Conservation (phyloP, 352 stramenopile species). For the Globisporangium yorkense region DNA sequence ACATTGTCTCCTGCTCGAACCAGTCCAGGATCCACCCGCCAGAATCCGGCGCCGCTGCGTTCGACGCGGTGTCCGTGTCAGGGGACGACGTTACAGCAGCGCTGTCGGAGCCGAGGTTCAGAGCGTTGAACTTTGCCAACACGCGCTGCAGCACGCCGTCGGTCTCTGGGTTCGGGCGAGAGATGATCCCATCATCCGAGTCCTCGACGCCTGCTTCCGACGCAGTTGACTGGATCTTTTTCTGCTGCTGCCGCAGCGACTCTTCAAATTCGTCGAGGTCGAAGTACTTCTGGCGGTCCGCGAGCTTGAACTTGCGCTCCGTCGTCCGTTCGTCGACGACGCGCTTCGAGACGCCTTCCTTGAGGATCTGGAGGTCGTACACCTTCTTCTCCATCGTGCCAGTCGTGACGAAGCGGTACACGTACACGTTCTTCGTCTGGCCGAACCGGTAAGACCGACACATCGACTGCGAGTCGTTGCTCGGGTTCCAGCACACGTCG, state of each 20-base stretch:
- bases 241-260: conserved; percentile 39
- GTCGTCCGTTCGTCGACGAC: conserved; percentile 87
- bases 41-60: neutral
- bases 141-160: conserved; percentile 50
- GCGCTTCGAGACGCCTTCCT: conserved; percentile 84
- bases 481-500: conserved; percentile 91
- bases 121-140: conserved; percentile 29
- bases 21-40: conserved; percentile 65
- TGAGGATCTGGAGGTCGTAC: conserved; percentile 87
- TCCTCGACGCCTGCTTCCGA: neutral
- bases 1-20: conserved; percentile 89
- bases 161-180: conserved; percentile 22
- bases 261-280: conserved; percentile 76
- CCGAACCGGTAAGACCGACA: conserved; percentile 91
- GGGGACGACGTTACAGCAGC: neutral
- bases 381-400: conserved; percentile 94
- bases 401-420: conserved; percentile 90
- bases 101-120: conserved; percentile 8
- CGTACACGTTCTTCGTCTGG: conserved; percentile 88
- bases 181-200: too few relatives aligned
- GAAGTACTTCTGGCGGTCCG: conserved; percentile 84
- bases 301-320: conserved; percentile 76
- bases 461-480: conserved; percentile 90
- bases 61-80: conserved; percentile 5
- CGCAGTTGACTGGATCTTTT: neutral